Evolutionary conservation across 2,329 filamentous ascomycete genomes (phyloP), one percentile per base, ranked within the genome.

Genomic region (Cadophora sp.): DNA sequence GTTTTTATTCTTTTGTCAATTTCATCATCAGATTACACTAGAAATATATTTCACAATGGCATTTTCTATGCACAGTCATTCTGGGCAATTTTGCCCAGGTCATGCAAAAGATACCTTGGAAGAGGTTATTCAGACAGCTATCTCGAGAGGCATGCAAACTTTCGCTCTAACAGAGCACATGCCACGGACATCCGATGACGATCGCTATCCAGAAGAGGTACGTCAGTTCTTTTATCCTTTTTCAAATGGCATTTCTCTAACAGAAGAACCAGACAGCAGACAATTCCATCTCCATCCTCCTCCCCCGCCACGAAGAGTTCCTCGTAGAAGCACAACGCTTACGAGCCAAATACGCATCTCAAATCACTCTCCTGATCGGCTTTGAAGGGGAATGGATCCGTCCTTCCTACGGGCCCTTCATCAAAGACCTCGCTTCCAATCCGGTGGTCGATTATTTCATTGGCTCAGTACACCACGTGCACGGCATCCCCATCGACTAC

Each of bases 61-160:
- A 1, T 97, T 97, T 82, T 96, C 96, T 4, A 96, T 98, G 83
- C 96, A 99, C 80, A 97, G 93, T 76, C 96, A 99, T 81, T 98
- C 96, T 45, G 96, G 96, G 70, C 93, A 99, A 79, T 99, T 99
- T 83, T 99, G 96, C 82, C 90, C 90, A 11, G 88, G 91, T 73
- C 96, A 99, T 82, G 96, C 96, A 60, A 89, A 91, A 77, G 89
- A 97, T 78, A 85, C 88, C 22, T 86, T 99, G 11, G 95, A 98
- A 79, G 89, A 93, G 71, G 87, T 98, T 59, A 83, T 98, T 73
- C 86, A 89, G 76, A 86, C 89, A 14, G 95, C 95, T 71, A 93
- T 98, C 72, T 80, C 84, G 58, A 85, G 91, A 68, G 90, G 91
- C 51, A 96, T 96, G 85, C 87, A 89, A 69, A 91, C 91, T 22